phyloP scores from a whole-genome alignment of 1,284 basidiomycete species.

The Afroboletus lepidellus region DNA sequence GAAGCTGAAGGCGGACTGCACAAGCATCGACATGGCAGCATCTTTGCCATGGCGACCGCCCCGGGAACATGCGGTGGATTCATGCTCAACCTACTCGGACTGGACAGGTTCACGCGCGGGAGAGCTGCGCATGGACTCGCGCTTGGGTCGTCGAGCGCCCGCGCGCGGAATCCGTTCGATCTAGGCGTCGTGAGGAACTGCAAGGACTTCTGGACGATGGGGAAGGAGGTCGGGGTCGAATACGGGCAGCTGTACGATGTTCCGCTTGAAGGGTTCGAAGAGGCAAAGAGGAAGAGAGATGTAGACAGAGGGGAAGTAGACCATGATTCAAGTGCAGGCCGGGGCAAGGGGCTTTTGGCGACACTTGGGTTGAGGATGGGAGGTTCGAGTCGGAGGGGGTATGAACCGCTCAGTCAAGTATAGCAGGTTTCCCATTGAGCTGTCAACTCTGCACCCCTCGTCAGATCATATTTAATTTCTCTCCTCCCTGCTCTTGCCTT shows the following conservation, averaged over 20 bases:
- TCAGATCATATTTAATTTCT: background rate
- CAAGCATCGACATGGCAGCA: conserved; percentile 42
- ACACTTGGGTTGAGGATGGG: conserved; percentile 44
- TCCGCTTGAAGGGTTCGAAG: conserved; percentile 76
- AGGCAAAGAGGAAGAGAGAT: conserved; percentile 59
- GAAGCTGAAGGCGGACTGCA: conserved; percentile 46
- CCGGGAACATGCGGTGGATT: conserved; percentile 49
- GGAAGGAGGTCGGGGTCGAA: conserved; percentile 82
- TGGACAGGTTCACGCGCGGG: conserved; percentile 92
- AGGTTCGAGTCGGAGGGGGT: conserved; percentile 34
- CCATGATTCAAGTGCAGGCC: conserved; percentile 38
- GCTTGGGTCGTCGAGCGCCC: conserved; percentile 28
- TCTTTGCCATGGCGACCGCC: conserved; percentile 30
- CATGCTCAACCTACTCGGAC: conserved; percentile 85
- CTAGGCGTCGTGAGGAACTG: conserved; percentile 84
- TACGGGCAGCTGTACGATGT: conserved; percentile 91
- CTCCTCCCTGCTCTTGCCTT: background rate
- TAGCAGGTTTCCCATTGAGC: conserved; percentile 7
- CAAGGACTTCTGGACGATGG: conserved; percentile 92
- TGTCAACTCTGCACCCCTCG: background rate
- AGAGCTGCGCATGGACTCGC: conserved; percentile 83
- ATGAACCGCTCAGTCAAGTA: conserved; percentile 38
- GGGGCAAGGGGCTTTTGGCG: conserved; percentile 40
- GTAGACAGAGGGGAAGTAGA: conserved; percentile 42
- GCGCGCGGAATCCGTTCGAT: conserved; percentile 88